Evolutionary conservation across 2,329 filamentous ascomycete species (phyloP).

Genomic region (Cladorrhinum sp.): DNA sequence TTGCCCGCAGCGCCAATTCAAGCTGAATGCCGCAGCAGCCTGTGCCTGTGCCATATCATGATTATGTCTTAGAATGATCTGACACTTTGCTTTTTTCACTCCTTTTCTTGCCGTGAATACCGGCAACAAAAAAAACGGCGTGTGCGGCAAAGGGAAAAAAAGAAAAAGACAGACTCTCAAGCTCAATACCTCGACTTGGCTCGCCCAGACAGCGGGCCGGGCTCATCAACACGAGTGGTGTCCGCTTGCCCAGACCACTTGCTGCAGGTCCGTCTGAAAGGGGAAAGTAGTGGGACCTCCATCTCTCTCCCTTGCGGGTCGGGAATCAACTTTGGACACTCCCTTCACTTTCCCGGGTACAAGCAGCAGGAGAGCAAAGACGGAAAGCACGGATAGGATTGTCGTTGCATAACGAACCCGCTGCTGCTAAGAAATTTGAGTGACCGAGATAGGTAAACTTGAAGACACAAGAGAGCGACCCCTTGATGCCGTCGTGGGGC

Average conservation of each 20-base stretch:
- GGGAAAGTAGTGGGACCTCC: conserved; percentile 1
- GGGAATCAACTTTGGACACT: not conserved
- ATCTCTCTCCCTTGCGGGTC: not conserved
- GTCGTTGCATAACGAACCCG: not conserved
- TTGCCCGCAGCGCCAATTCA: not conserved
- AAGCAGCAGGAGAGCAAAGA: not conserved
- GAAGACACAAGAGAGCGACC: too few species aligned
- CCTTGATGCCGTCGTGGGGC: too few species aligned
- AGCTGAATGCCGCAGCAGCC: not conserved
- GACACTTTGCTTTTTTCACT: not conserved
- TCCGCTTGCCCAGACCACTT: conserved; percentile 2
- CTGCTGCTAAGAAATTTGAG: not conserved
- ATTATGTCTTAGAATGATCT: conserved; percentile 5
- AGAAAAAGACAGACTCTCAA: not conserved
- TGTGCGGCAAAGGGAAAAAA: not conserved
- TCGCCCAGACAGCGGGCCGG: not conserved
- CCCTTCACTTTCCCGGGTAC: not conserved
- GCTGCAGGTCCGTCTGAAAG: conserved; percentile 6
- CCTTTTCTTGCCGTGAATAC: not conserved
- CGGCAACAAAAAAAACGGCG: not conserved
- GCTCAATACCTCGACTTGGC: not conserved
- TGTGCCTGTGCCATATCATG: not conserved
- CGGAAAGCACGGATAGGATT: not conserved
- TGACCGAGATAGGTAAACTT: not conserved
- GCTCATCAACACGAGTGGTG: not conserved